Percentiles rank a stretch among this genome's conserved stretches.
These are phyloP conservation scores for cucumber (Cucumis sativus) DNA, from an alignment of 306 rosid species.

Conservation along the genomic window Cucumber_9930_V3 NC_026656.2:21843501-21844000, in stretches of 20 bases:
- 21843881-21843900: constrained; percentile 73
- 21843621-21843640: constrained; percentile 26
- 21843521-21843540: constrained; percentile 73
- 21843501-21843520: constrained; percentile 73
- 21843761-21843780: constrained; percentile 76
- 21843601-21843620: constrained; percentile 89
- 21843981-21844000: background rate
- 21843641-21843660: background rate
- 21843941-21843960: background rate
- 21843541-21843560: constrained; percentile 82
- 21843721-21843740: constrained; percentile 57
- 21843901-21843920: constrained; percentile 71
- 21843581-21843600: constrained; percentile 76
- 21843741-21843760: constrained; percentile 76
- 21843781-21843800: constrained; percentile 73
- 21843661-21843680: background rate
- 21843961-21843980: background rate
- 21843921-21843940: background rate
- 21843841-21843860: constrained; percentile 85
- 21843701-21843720: constrained; percentile 60
- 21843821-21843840: constrained; percentile 73
- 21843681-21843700: background rate
- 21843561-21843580: constrained; percentile 87
- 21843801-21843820: constrained; percentile 72
- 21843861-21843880: constrained; percentile 73